Conservation (phyloP, 1,284 basidiomycete species). For the Singerocomus inundabilis region DNA sequence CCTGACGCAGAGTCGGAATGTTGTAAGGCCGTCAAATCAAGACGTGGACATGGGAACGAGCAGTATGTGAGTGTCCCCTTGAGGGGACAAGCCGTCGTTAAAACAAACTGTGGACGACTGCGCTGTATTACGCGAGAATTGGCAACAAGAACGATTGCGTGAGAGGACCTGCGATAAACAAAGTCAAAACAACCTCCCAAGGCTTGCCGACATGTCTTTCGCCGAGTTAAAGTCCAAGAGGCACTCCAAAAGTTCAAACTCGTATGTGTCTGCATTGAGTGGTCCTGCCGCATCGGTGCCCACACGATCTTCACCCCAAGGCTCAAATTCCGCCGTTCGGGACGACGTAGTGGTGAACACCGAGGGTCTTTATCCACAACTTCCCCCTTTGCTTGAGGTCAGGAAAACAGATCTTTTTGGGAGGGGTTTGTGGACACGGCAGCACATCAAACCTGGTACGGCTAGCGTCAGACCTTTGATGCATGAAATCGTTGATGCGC, state of each 20-base stretch:
- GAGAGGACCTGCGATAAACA: background rate
- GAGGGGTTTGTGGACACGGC: constrained; percentile 41
- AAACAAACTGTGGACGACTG: no score
- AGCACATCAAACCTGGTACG: constrained; percentile 40
- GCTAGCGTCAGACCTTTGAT: background rate
- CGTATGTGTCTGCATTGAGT: constrained; percentile 31
- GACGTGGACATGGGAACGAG: background rate
- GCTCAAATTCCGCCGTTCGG: background rate
- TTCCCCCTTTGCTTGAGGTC: constrained; percentile 35
- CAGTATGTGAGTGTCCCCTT: no score
- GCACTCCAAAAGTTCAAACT: constrained; percentile 28
- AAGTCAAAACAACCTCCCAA: background rate
- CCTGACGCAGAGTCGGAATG: background rate
- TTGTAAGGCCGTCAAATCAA: background rate
- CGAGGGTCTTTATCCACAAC: constrained; percentile 20
- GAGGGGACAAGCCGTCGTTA: no score
- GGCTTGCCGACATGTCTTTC: constrained; percentile 35
- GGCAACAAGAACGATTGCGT: no score
- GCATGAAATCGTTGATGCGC: constrained; percentile 1
- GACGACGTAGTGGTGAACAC: constrained; percentile 3
- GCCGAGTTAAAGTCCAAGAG: constrained; percentile 27
- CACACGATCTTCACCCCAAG: constrained; percentile 19
- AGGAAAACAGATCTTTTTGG: constrained; percentile 32
- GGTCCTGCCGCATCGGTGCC: constrained; percentile 19
- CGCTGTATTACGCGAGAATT: no score